Conservation (phyloP, 148 eudicot species). For the Rhododendron henanense region DNA sequence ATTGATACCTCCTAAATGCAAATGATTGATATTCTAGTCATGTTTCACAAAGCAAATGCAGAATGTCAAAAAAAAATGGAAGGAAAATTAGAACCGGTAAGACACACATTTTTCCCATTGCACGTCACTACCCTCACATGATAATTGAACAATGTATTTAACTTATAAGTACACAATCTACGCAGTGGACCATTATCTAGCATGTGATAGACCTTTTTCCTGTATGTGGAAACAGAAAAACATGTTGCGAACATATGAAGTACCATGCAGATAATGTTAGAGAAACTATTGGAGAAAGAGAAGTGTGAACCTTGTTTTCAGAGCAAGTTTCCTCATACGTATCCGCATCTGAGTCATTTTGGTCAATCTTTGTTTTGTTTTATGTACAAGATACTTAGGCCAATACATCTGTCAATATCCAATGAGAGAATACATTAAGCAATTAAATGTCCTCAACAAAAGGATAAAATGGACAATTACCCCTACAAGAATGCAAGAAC, state of each 20-base stretch:
- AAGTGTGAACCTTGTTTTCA: slow-evolving; percentile 65
- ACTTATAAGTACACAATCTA: background rate
- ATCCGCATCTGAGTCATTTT: slow-evolving; percentile 98
- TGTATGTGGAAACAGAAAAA: background rate
- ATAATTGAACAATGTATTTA: background rate
- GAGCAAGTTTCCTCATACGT: slow-evolving; percentile 92
- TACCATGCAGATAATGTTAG: background rate
- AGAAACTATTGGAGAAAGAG: background rate
- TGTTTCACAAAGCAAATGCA: background rate
- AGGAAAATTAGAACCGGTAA: background rate
- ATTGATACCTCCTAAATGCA: background rate
- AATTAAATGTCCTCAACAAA: background rate
- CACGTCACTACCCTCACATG: background rate
- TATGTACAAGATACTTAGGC: slow-evolving; percentile 91
- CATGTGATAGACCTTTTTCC: background rate
- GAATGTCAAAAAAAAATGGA: background rate
- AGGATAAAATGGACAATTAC: background rate
- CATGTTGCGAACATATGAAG: background rate
- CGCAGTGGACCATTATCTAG: background rate
- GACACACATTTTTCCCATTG: background rate
- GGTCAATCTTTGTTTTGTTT: slow-evolving; percentile 84
- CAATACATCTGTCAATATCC: slow-evolving; percentile 63
- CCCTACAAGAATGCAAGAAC: background rate
- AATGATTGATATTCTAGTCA: background rate
- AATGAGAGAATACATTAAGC: background rate